Evolutionary conservation across 371 early-diverging fungal genomes (phyloP), one percentile per base, ranked within the genome.

Genomic region (Aphelidium insulamus): DNA sequence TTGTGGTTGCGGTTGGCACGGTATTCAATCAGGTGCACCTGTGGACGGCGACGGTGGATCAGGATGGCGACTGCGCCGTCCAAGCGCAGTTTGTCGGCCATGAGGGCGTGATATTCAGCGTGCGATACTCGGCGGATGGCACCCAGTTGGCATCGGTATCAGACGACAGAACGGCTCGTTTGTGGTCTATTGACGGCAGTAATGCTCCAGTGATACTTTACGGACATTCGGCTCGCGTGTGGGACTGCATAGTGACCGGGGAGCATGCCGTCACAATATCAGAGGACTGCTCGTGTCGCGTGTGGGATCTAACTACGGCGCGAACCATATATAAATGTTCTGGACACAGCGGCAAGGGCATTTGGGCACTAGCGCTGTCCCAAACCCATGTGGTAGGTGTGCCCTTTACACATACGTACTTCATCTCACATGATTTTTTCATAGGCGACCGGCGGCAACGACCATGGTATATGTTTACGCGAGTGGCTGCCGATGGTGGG

Each of bases 191-290:
- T 6, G 43, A 35, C 0, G 26, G 44, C 32, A 60, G 54, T 9
- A 37, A 42, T 2, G 52, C 53, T 28, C 55, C 62, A 0, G 15
- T 48, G 1, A 50, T 63, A 0, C 47, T 81, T n/a, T 77, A 54
- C 45, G 86, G 86, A 0, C 86, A 85, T 38, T 58, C 61, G 12
- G 71, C 79, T 3, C 68, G 83, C 19, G 57, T 85, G 1, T 85
- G 86, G 86, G 72, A 68, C 49, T 71, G 76, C 39, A 59, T 63
- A 21, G 50, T 79, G 36, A 49, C 64, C 0, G 62, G 59, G 15
- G 45, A 54, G 19, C 56, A 60, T 33, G 42, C 78, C 1, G 55
- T 73, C 23, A 72, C 69, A 42, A 64, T 73, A 11, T 64, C 69
- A 2, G 78, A 77, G 49, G 86, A 85, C 39, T 50, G 73, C 0